These are phyloP conservation scores for Fusarium xyrophilum DNA, from an alignment of 2,329 filamentous ascomycete genomes.

Conservation along the genomic window DNA sequence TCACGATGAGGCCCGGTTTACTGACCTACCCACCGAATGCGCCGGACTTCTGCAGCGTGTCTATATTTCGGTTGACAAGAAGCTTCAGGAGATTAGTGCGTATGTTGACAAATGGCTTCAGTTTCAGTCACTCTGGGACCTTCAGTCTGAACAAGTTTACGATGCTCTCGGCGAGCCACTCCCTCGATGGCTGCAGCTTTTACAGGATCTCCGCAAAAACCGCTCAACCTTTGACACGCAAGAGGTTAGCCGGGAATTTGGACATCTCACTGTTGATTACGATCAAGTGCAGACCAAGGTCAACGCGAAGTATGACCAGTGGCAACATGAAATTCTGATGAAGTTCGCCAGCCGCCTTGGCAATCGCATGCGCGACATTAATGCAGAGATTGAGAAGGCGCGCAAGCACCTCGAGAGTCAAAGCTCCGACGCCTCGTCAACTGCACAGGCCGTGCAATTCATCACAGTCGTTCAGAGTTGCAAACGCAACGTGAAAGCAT, in stretches of 20 bases:
- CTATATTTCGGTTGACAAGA: constrained; percentile 83
- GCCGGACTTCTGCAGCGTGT: constrained; percentile 79
- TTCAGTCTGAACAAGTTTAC: constrained; percentile 95
- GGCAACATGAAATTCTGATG: constrained; percentile 95
- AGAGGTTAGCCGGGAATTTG: constrained; percentile 90
- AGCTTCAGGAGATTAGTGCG: constrained; percentile 76
- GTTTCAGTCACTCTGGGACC: constrained; percentile 97
- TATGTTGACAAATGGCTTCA: constrained; percentile 99
- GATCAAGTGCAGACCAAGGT: constrained; percentile 99
- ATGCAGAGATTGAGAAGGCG: constrained; percentile 89
- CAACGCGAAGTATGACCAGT: constrained; percentile 98
- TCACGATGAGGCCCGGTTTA: constrained; percentile 76
- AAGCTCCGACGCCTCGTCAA: constrained; percentile 91
- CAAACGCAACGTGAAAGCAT: constrained; percentile 89
- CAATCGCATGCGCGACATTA: constrained; percentile 88
- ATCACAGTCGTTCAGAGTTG: constrained; percentile 98
- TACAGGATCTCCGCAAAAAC: constrained; percentile 97
- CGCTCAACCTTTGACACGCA: constrained; percentile 97
- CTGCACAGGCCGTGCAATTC: constrained; percentile 95
- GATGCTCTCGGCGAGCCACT: constrained; percentile 90
- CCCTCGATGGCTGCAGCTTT: constrained; percentile 88
- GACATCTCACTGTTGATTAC: constrained; percentile 94
- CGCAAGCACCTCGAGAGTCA: constrained; percentile 90
- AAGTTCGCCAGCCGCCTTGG: constrained; percentile 93
- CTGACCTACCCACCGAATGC: constrained; percentile 83